phyloP scores from a whole-genome alignment of 2,329 filamentous ascomycete species.

The Dryadomyces quercivorus region DNA sequence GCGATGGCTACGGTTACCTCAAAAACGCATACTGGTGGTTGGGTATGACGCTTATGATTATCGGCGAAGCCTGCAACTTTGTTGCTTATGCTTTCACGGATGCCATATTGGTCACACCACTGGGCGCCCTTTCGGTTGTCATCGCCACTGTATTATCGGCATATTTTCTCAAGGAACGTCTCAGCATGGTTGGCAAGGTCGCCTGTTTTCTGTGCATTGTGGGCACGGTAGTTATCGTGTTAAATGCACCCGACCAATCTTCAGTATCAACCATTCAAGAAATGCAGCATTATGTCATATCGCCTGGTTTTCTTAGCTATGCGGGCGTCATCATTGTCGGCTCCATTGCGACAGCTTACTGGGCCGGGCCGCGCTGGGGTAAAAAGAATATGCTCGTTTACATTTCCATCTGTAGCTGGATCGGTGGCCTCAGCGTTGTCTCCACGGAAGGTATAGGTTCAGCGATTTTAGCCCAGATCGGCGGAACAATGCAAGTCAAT shows the following conservation, averaged over 20 bases:
- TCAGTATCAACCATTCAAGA: conserved; percentile 81
- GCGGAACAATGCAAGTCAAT: conserved; percentile 80
- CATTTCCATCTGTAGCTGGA: conserved; percentile 87
- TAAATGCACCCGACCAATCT: conserved; percentile 81
- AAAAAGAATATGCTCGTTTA: conserved; percentile 98
- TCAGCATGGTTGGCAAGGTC: conserved; percentile 93
- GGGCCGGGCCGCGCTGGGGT: conserved; percentile 75
- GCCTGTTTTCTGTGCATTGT: conserved; percentile 93
- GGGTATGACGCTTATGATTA: conserved; percentile 93
- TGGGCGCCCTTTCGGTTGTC: conserved; percentile 85
- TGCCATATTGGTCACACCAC: conserved; percentile 84
- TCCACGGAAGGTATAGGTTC: conserved; percentile 87
- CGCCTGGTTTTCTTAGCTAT: conserved; percentile 77
- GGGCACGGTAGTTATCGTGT: conserved; percentile 82
- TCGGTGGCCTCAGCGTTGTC: conserved; percentile 89
- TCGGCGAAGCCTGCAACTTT: conserved; percentile 95
- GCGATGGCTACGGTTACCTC: conserved; percentile 93
- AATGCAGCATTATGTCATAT: conserved; percentile 78
- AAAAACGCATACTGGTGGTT: conserved; percentile 93
- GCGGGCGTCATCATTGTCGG: conserved; percentile 71
- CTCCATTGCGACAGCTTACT: conserved; percentile 60
- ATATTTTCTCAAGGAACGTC: conserved; percentile 87
- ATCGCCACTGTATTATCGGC: conserved; percentile 83
- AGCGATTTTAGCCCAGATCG: conserved; percentile 77
- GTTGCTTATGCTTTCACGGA: conserved; percentile 95